phyloP scores from a whole-genome alignment of 305 asterid species.

The Nicotiana rustica region DNA sequence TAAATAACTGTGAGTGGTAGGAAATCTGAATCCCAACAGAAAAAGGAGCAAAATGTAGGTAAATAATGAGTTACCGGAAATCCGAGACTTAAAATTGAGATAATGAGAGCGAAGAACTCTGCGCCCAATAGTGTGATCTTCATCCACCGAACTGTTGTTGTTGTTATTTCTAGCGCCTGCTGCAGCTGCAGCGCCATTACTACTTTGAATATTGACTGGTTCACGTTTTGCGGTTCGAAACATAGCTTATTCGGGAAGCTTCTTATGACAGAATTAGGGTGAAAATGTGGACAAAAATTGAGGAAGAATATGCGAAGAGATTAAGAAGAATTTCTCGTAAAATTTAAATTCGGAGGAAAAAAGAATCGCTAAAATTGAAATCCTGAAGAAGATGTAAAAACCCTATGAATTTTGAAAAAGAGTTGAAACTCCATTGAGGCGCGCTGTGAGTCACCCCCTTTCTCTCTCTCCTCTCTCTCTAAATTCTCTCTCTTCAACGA shows the following conservation, averaged over 20 bases:
- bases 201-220: not conserved
- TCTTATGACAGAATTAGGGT: not conserved
- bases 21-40: not conserved
- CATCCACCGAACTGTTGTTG: constrained; percentile 6
- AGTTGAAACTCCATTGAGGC: constrained; percentile 8
- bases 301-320: not conserved
- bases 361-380: not conserved
- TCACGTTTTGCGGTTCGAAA: constrained; percentile 30
- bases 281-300: not conserved
- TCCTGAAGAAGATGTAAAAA: not conserved
- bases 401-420: not conserved
- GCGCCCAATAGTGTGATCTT: constrained; percentile 35
- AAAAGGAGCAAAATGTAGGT: not conserved
- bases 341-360: not conserved
- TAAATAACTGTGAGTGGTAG: not conserved
- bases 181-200: not conserved
- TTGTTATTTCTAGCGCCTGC: constrained; percentile 12
- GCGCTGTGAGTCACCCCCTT: not conserved
- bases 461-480: not conserved
- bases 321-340: not conserved
- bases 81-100: constrained; percentile 46
- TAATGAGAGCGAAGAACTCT: constrained; percentile 55
- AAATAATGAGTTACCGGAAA: constrained; percentile 41
- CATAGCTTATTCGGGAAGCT: constrained; percentile 24
- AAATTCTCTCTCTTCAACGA: too few relatives aligned